Base-by-base conservation (phyloP, 495 filamentous ascomycete species). In the Penicillium longicatenatum region DNA sequence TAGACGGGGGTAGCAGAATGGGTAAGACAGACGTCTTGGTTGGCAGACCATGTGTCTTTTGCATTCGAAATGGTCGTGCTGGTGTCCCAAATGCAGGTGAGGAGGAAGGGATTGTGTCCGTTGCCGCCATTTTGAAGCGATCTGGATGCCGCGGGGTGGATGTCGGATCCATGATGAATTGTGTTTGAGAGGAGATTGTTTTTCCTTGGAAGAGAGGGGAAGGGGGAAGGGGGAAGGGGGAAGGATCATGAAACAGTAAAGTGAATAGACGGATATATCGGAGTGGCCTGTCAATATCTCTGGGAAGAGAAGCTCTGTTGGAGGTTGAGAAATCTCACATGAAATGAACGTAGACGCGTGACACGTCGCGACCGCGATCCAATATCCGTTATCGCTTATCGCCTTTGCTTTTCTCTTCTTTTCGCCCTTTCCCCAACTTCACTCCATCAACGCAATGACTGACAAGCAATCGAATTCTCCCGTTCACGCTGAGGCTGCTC, bases 41-140 rank as follows among this genome's bases (percentile, higher is more conserved):
- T 58, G 70, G 71, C 58, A 74, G 82, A 62, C 70, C 80, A 59
- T 70, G 70, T 20, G 63, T 58, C 41, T 75, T 79, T 6, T 61
- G 72, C 48, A 70, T 58, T 58, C 70, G 69, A 24, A 93, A 82
- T 29, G 91, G 87, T 69, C 91, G 86, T 21, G 83, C 83, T 8
- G 92, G 92, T 3, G 91, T 96, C 26, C 82, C 90, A 72, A 97
- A 97, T 31, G 85, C 92, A 47, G 92, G 91, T 11, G 92, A 96
- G 1, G 92, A 96, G 3, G 92, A 97, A 9, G 89, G 89, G 44
- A 94, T 87, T 29, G 78, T 79, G 63, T 89, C 83, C 21, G 61
- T 49, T 54, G 63, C 62, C 45, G 72, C 68, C 33, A 69, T 59
- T 47, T 63, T 73, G 44, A 68, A 65, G 52, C 57, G 67, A 65